Evolutionary conservation across 108 stramenopile species (phyloP), one percentile per base, ranked within the genome.

Genomic region (Conticribra weissflogii): DNA sequence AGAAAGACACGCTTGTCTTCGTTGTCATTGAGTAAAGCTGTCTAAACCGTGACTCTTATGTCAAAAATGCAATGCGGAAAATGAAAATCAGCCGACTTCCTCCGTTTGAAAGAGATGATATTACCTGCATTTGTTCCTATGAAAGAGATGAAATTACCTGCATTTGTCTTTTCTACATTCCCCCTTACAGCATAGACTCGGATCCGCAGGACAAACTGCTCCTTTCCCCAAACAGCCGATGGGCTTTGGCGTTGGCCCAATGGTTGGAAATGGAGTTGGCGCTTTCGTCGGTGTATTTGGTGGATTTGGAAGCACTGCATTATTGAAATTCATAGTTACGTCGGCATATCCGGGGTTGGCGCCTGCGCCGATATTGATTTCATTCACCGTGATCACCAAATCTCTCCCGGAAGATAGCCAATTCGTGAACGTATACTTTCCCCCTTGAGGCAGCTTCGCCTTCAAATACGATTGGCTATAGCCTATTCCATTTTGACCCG

Each of bases 401-500:
- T 24, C 23, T 22, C 49, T 60, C 17, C 59, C 31, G 2, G 34
- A 14, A 25, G 59, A 58, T 33, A 31, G 19, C 71, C 71, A 72
- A 45, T 56, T 25, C 1, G 0, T 17, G 51, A 74, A 27, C 19
- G n/a, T 41, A 46, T 48, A 63, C 16, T 27, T 36, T 27, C 66
- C 55, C 15, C 64, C 55, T 19, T 45, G 25, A 3, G 1, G 0
- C 15, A 74, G 58, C 23, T 25, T 56, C 1, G 64, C 56, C 47
- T 64, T 41, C 65, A 74, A 41, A 2, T 17, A 28, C 17, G 61
- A 63, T 21, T 74, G 63, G 53, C 41, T 55, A 28, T 49, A 66
- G 9, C 45, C 53, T 19, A 44, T 27, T 19, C 73, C 73, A 67
- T 74, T 60, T 0, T 33, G 25, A 16, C 73, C 73, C 16, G 73